Conservation (phyloP, 108 stramenopile species). For the Chaetoceros tenuissimus region DNA sequence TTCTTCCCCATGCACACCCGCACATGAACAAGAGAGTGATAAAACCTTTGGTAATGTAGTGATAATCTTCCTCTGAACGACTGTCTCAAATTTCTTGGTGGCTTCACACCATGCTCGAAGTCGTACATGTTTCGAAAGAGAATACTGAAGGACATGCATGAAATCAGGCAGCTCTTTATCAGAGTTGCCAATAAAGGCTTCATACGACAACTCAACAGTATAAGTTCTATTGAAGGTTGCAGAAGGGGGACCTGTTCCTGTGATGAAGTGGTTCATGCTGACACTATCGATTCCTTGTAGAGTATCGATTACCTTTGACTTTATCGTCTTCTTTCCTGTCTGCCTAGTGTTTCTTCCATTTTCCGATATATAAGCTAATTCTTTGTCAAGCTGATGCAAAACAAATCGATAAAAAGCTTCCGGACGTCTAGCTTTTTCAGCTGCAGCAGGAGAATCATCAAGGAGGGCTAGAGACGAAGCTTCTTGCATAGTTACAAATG, state of each 20-base stretch:
- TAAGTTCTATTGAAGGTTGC: slow-evolving; percentile 44
- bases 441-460: slow-evolving; percentile 62
- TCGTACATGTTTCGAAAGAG: slow-evolving; percentile 64
- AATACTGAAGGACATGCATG: slow-evolving; percentile 57
- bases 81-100: slow-evolving; percentile 65
- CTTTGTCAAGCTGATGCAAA: slow-evolving; percentile 66
- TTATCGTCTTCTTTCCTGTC: slow-evolving; percentile 12
- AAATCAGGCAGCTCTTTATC: slow-evolving; percentile 29
- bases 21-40: slow-evolving; percentile 66
- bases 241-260: slow-evolving; percentile 36
- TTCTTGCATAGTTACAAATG: slow-evolving; percentile 58
- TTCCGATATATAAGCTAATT: slow-evolving; percentile 26
- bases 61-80: slow-evolving; percentile 70
- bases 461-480: slow-evolving; percentile 69
- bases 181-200: slow-evolving; percentile 23
- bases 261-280: slow-evolving; percentile 60
- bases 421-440: slow-evolving; percentile 55
- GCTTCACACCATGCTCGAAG: slow-evolving; percentile 68
- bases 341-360: background rate
- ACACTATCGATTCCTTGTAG: slow-evolving; percentile 64
- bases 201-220: slow-evolving; percentile 65
- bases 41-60: slow-evolving; percentile 58
- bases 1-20: slow-evolving; percentile 51
- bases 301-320: slow-evolving; percentile 41
- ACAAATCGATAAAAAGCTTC: slow-evolving; percentile 82